Base-by-base conservation (phyloP, 306 rosid genomes). In the Acacia confusa region DNA sequence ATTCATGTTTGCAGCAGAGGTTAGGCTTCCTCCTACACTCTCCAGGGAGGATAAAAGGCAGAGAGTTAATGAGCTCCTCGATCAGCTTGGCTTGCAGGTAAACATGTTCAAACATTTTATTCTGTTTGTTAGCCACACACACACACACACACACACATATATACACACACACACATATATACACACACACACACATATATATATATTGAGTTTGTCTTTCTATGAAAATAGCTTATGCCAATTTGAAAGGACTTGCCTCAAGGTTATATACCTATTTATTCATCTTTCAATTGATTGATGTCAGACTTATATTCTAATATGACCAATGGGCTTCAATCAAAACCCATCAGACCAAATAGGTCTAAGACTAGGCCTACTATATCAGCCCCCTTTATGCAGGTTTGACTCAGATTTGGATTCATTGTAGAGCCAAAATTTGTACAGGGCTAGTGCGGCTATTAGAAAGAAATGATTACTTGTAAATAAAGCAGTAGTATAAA, bases 1-100 rank as follows among this genome's bases (percentile, higher is more conserved):
- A 52, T 89, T 92, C 78, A 88, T 91, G 97, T 95, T 95, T 79
- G 93, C 97, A 16, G 97, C 98, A 28, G 95, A 95, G 84, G 90
- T 95, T 69, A 89, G 97, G 90, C 97, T 92, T 78, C 94, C 97
- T 57, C 94, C 97, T 70, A 89, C 95, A 36, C 64, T 95, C 72
- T 91, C 95, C 41, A 82, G 80, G 69, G 82, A 66, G 4, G 95
- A 92, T 72, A 95, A 95, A 90, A 88, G 82, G 82, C 83, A 79
- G 17, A 88, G 97, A 82, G 98, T 91, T 72, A 24, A 87, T 73
- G 92, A 91, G 82, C 97, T 92, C 75, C 85, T 92, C 76, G 86
- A 89, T 24, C 92, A 90, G 83, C 92, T 92, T 0, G 94, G 95
- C 76, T 87, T 94, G 80, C 92, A 90, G 91, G 97, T 92, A 63